Evolutionary conservation across 805 yeast genomes (phyloP), one percentile per base, ranked within the genome.

Genomic region (Barnettozyma sucrosica): DNA sequence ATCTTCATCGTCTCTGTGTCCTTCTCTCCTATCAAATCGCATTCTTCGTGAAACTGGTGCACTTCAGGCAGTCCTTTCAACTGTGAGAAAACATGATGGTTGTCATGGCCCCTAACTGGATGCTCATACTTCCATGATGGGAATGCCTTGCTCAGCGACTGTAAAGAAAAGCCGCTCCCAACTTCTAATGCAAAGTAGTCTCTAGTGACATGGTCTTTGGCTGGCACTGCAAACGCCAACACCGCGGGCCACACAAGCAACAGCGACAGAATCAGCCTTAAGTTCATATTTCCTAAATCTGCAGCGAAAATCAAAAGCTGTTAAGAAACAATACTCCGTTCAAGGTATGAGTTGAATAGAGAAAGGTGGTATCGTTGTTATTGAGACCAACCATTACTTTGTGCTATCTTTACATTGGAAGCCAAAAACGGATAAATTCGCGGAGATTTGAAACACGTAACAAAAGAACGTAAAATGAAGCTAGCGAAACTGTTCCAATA

Each of bases 131-230:
- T 56, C 76, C 83, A 75, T 14, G 61, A 61, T 4, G 76, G 71
- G 59, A 75, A 72, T 13, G 56, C 43, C 1, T 55, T 32, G 11
- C 65, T 57, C 44, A 83, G 21, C 1, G 36, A 36, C 7, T 53
- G 71, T n/a, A 67, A 58, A 0, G 50, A 44, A 9, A 71, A 56
- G 9, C 70, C 61, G 20, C 63, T 51, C 2, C 67, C 62, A 11
- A 81, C 54, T 53, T 85, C 88, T 16, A 85, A 71, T 7, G 85
- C 76, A 55, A 84, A 83, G 65, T 85, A 86, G 50, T 76, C 75
- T 39, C 72, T 70, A 18, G 52, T 51, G 4, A 56, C 66, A 61
- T 76, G 83, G 61, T 85, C 80, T 54, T 79, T 70, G n/a, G 41
- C 32, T 14, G 75, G 73, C 8, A 71, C 63, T 19, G 37, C 43